phyloP scores from a whole-genome alignment of 225 moss, liverwort and hornwort species.

The Thuidium tamariscinum region DNA sequence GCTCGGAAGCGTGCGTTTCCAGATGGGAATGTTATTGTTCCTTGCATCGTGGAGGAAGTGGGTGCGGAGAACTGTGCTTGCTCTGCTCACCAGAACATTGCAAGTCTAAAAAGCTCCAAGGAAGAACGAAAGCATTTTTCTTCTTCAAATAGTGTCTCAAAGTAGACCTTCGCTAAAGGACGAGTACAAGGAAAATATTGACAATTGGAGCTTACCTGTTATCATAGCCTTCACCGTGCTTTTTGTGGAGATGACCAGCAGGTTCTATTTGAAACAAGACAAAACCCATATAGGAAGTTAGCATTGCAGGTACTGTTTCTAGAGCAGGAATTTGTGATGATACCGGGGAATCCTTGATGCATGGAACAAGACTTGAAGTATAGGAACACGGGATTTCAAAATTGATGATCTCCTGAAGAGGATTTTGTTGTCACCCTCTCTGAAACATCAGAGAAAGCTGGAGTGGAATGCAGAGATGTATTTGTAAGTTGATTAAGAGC shows the following conservation, averaged over 20 bases:
- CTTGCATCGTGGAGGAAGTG: slow-evolving; percentile 76
- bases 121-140: not conserved
- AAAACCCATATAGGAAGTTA: not conserved
- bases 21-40: slow-evolving; percentile 44
- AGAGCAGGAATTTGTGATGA: not conserved
- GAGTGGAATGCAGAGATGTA: not conserved
- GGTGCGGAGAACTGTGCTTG: slow-evolving; percentile 82
- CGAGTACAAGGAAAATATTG: not conserved
- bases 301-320: not conserved
- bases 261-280: not conserved
- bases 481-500: not conserved
- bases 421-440: not conserved
- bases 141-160: not conserved
- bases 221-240: not conserved
- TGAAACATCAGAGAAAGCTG: not conserved
- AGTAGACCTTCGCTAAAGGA: not conserved
- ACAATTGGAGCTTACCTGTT: not conserved
- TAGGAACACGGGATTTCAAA: not conserved
- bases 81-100: slow-evolving; percentile 12
- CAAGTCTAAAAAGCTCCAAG: not conserved
- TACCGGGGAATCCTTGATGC: not conserved
- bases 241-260: not conserved
- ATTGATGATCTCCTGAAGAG: not conserved
- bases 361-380: not conserved
- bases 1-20: slow-evolving; percentile 45